phyloP scores from a whole-genome alignment of 2,329 filamentous ascomycete genomes.

The Sclerotinia trifoliorum region DNA sequence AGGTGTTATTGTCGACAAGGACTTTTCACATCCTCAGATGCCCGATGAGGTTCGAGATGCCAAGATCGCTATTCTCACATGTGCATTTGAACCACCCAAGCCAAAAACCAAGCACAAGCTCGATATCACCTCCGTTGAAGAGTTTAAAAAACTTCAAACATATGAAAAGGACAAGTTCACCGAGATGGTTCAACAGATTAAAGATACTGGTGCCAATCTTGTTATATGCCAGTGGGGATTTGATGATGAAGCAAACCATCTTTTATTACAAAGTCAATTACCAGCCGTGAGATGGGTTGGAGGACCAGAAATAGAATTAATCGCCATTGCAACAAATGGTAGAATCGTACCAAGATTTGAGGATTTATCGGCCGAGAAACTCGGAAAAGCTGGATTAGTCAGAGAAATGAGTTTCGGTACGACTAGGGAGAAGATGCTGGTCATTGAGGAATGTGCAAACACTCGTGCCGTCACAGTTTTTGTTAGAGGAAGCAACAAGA shows the following conservation, averaged over 20 bases:
- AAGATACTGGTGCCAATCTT: conserved; percentile 93
- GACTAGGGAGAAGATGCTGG: conserved; percentile 97
- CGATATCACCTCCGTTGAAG: conserved; percentile 93
- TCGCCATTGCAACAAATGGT: conserved; percentile 97
- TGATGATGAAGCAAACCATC: conserved; percentile 97
- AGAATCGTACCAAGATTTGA: conserved; percentile 97
- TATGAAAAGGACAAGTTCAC: conserved; percentile 97
- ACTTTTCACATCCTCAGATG: conserved; percentile 99
- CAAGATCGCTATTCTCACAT: conserved; percentile 96
- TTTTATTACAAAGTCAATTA: conserved; percentile 92
- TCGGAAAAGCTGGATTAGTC: conserved; percentile 85
- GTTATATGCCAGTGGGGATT: conserved; percentile 99
- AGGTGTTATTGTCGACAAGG: conserved; percentile 98
- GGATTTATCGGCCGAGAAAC: conserved; percentile 85
- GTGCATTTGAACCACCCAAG: conserved; percentile 97
- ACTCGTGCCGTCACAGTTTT: conserved; percentile 95
- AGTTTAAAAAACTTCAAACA: conserved; percentile 95
- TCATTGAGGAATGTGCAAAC: conserved; percentile 99
- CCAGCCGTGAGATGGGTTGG: conserved; percentile 98
- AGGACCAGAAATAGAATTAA: conserved; percentile 95
- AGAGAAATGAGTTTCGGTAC: conserved; percentile 96
- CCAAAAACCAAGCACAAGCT: conserved; percentile 99
- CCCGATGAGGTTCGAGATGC: conserved; percentile 91
- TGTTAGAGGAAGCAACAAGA: conserved; percentile 97
- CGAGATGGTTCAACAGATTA: conserved; percentile 98